Percentiles rank a stretch among this genome's conserved stretches.
Conservation (phyloP, 768 basidiomycete species). For the Suillus fuscotomentosus region DNA sequence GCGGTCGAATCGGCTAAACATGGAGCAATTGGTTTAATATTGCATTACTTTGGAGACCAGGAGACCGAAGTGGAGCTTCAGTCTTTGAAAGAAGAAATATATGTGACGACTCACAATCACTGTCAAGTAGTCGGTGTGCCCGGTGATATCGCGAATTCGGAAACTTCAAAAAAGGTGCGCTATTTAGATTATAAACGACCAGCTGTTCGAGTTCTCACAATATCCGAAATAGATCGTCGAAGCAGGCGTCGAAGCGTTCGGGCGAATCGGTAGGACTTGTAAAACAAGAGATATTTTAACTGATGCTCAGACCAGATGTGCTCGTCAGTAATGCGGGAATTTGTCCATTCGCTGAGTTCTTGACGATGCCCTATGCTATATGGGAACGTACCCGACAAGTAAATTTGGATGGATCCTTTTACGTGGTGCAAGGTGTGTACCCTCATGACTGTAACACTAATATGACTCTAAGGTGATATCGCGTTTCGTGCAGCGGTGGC, state of each 20-base stretch:
- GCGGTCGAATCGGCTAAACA: slow-evolving; percentile 64
- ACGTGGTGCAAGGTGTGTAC: slow-evolving; percentile 55
- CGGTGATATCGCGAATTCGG: slow-evolving; percentile 63
- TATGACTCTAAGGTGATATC: slow-evolving; percentile 8
- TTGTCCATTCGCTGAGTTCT: slow-evolving; percentile 75
- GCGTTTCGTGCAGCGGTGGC: slow-evolving; percentile 48
- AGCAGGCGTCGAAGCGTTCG: slow-evolving; percentile 56
- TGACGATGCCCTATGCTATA: slow-evolving; percentile 50
- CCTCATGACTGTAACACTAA: neutral
- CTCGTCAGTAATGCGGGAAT: slow-evolving; percentile 63
- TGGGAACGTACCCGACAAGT: slow-evolving; percentile 50
- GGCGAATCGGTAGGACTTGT: slow-evolving; percentile 54
- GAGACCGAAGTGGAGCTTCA: slow-evolving; percentile 50
- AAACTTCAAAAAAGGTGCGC: slow-evolving; percentile 53
- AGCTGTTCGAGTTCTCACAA: neutral
- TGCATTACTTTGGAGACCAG: slow-evolving; percentile 67
- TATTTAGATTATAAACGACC: neutral
- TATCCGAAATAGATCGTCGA: slow-evolving; percentile 50
- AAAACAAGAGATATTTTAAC: neutral
- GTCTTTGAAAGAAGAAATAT: slow-evolving; percentile 45
- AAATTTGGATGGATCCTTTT: slow-evolving; percentile 78
- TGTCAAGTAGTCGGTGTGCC: slow-evolving; percentile 47
- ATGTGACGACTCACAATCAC: slow-evolving; percentile 27
- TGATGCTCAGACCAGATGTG: slow-evolving; percentile 32
- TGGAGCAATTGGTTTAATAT: slow-evolving; percentile 59